phyloP scores from a whole-genome alignment of 345 rosid species.

The Hibiscus mutabilis region DNA sequence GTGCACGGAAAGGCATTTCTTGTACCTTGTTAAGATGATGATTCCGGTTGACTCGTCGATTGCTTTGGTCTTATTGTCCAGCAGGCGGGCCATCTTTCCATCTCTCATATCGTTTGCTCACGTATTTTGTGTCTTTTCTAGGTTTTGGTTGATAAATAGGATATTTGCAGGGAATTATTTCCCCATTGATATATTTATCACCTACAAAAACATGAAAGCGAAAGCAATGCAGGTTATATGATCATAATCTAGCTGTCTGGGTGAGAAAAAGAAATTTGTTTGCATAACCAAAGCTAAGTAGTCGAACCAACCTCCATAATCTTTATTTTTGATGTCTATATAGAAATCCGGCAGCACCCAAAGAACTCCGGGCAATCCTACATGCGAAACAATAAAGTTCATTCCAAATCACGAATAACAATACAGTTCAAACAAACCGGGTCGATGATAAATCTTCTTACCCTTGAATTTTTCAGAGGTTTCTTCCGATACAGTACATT shows the following conservation, averaged over 20 bases:
- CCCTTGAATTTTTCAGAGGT: conserved; percentile 93
- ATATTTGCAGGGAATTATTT: conserved; percentile 82
- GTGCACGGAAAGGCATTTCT: not conserved
- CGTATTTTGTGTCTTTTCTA: conserved; percentile 50
- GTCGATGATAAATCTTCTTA: conserved; percentile 5
- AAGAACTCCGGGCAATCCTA: conserved; percentile 95
- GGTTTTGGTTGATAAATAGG: conserved; percentile 92
- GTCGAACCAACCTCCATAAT: conserved; percentile 71
- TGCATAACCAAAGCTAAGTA: not conserved
- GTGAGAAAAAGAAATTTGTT: not conserved
- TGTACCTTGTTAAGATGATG: conserved; percentile 34
- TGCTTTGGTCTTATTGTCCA: conserved; percentile 48
- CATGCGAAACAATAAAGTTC: conserved; percentile 7
- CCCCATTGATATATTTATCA: conserved; percentile 90
- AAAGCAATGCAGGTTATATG: not conserved
- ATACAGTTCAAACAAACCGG: not conserved
- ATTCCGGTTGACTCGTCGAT: conserved; percentile 40
- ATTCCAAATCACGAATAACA: not conserved
- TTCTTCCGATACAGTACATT: conserved; percentile 77
- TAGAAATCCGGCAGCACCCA: conserved; percentile 98
- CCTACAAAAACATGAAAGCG: conserved; percentile 30
- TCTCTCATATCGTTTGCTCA: conserved; percentile 69
- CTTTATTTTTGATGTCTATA: conserved; percentile 94
- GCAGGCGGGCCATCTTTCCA: conserved; percentile 74
- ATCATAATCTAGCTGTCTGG: not conserved